Evolutionary conservation across 495 filamentous ascomycete species (phyloP), one percentile per base, ranked within the genome.

Genomic region (Aspergillus egyptiacus): DNA sequence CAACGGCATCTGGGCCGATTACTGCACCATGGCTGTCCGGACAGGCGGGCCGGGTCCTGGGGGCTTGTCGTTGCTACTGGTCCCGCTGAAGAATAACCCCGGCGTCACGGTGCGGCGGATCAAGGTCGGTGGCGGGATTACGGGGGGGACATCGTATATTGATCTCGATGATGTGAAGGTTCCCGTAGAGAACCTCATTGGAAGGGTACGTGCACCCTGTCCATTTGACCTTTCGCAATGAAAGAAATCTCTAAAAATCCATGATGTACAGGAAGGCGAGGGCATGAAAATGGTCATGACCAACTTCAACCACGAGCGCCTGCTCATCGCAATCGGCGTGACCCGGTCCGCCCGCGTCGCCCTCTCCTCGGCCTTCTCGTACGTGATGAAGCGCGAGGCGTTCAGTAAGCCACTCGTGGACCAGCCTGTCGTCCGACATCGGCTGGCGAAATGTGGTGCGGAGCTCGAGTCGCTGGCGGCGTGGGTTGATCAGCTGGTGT

Each of bases 401-500:
- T 50, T 50, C 20, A 27, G 36, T 15, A 25, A 50, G 24, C 47
- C 47, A 5, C 19, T 50, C 1, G 42, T 50, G 2, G 9, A 14
- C 1, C 22, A 41, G 25, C 47, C 41, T 18, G 23, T 32, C 5
- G 42, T 50, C 17, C 47, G 47, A 11, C 20, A 8, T 3, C 41
- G 42, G 24, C 14, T 50, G 17, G 47, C 47, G 10, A 31, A 24
- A 6, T 9, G 36, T 1, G 44, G 31, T 1, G 31, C 20, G 5
- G 22, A 35, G 3, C 13, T 47, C 1, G 44, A 47, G 31, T 30
- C 30, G 8, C 44, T 36, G 20, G 36, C 31, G 44, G 44, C 44
- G 31, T 47, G 44, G 44, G 13, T 47, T 1, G 44, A 47, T n/a
- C 44, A 47, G 20, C 44, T 47, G 2, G 44, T 32, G 44, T 47